These are phyloP conservation scores for Avena insularis DNA, from an alignment of 176 grass and related monocot species.

Conservation along the genomic window DNA sequence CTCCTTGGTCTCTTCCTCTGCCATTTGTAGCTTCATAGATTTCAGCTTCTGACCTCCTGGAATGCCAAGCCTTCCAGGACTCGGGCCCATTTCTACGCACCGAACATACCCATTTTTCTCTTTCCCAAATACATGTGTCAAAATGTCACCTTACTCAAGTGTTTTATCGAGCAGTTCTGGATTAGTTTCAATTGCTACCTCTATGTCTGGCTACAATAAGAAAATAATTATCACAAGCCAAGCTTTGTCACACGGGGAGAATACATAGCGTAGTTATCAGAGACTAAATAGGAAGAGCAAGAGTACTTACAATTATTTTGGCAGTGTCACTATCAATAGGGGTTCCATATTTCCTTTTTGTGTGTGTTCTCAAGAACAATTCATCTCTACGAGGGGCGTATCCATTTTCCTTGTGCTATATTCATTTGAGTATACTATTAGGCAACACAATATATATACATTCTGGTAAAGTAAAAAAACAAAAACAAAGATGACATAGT, in stretches of 20 bases:
- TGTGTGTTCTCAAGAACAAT: not conserved
- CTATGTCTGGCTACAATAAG: not conserved
- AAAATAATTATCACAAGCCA: not conserved
- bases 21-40: not conserved
- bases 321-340: not conserved
- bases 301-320: slow-evolving; percentile 12
- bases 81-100: not conserved
- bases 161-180: not conserved
- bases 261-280: not conserved
- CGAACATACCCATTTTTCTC: not conserved
- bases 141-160: not conserved
- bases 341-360: not conserved
- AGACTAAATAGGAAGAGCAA: not conserved
- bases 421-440: not conserved
- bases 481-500: not conserved
- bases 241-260: not conserved
- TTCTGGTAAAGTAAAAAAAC: not conserved
- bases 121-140: not conserved
- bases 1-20: not conserved
- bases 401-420: slow-evolving; percentile 6
- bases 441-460: not conserved
- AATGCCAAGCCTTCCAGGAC: not conserved
- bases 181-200: not conserved
- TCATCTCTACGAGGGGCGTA: not conserved
- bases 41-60: not conserved